phyloP scores from a whole-genome alignment of 1,284 basidiomycete genomes.

The Ceratobasidium sp. region DNA sequence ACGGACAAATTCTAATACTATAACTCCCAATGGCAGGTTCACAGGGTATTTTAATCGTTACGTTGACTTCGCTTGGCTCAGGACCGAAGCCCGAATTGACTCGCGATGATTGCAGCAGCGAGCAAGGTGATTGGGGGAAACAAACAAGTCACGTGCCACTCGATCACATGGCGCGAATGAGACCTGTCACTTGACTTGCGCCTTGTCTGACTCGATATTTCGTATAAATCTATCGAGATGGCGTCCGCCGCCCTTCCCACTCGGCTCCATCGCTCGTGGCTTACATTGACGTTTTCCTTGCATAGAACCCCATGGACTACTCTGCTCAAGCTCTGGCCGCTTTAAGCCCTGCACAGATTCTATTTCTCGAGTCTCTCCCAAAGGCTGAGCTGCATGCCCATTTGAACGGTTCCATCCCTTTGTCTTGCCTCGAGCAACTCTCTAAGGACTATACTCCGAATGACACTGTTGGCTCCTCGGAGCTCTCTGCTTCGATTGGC shows the following conservation, averaged over 20 bases:
- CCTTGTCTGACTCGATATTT: background rate
- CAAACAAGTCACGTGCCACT: background rate
- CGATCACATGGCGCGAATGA: background rate
- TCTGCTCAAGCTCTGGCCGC: slow-evolving; percentile 64
- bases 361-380: slow-evolving; percentile 72
- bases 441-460: slow-evolving; percentile 62
- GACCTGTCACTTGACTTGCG: background rate
- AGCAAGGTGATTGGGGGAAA: no score
- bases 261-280: background rate
- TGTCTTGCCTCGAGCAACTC: slow-evolving; percentile 73
- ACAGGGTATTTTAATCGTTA: no score
- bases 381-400: slow-evolving; percentile 88
- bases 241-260: background rate
- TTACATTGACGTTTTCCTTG: no score
- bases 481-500: slow-evolving; percentile 56
- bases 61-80: no score
- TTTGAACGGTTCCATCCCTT: slow-evolving; percentile 83
- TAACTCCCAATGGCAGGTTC: background rate
- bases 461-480: slow-evolving; percentile 29
- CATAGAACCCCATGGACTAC: slow-evolving; percentile 19
- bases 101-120: background rate
- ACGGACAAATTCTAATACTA: background rate
- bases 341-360: slow-evolving; percentile 65
- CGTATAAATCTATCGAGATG: background rate
- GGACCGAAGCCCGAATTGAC: background rate